Percentiles rank a stretch among this genome's conserved stretches.
phyloP scores from a whole-genome alignment of 495 filamentous ascomycete species.

The Hyaloscypha finlandica region DNA sequence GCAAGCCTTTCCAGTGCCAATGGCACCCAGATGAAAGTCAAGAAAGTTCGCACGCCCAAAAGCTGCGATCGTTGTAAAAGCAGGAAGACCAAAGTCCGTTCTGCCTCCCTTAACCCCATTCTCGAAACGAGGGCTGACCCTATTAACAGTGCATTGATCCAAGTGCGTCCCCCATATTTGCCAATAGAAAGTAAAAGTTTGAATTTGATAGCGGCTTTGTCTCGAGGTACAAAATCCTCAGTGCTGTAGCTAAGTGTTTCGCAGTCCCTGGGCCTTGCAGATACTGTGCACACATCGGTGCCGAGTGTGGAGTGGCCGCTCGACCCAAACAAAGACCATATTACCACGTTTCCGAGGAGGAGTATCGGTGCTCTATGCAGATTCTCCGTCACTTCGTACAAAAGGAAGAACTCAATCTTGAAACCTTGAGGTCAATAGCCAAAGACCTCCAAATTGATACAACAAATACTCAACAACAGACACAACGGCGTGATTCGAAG shows the following conservation, averaged over 20 bases:
- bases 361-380: slow-evolving; percentile 25
- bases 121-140: not conserved
- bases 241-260: not conserved
- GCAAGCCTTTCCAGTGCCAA: not conserved
- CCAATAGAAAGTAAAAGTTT: not conserved
- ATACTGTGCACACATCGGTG: slow-evolving; percentile 29
- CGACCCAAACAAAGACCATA: slow-evolving; percentile 24
- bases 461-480: not conserved
- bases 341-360: slow-evolving; percentile 30
- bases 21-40: slow-evolving; percentile 12
- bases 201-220: not conserved
- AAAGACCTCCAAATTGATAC: slow-evolving; percentile 9
- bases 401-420: slow-evolving; percentile 22
- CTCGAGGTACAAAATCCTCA: not conserved
- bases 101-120: not conserved
- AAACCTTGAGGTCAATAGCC: slow-evolving; percentile 21
- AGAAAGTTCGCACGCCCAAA: slow-evolving; percentile 23
- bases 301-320: slow-evolving; percentile 20
- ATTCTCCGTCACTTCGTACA: slow-evolving; percentile 25
- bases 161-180: not conserved
- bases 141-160: slow-evolving; percentile 24
- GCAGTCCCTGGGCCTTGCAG: slow-evolving; percentile 28
- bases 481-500: not conserved
- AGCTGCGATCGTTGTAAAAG: slow-evolving; percentile 31
- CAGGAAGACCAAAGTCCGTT: slow-evolving; percentile 27